Evolutionary conservation across 805 yeast species (phyloP).

Genomic region (Debaryomyces prosopidis): DNA sequence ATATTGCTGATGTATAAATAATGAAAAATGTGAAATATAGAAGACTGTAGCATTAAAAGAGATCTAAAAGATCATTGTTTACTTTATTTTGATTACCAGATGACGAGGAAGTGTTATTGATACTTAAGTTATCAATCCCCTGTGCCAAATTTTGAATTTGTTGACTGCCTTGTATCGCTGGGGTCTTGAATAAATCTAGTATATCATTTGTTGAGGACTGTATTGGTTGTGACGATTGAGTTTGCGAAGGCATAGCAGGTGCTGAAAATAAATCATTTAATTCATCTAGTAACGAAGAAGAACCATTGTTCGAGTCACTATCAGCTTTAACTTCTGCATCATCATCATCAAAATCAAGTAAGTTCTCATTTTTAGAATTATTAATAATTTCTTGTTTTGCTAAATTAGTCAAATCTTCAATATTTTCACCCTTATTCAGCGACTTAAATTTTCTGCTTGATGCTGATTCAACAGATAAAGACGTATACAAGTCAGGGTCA

Average conservation of each 20-base stretch:
- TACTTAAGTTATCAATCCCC: constrained; percentile 12
- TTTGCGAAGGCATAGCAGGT: constrained; percentile 23
- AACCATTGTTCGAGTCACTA: constrained; percentile 14
- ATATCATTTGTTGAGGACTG: constrained; percentile 40
- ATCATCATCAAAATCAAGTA: constrained; percentile 83
- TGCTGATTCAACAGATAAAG: constrained; percentile 9
- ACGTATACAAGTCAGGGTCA: constrained; percentile 39
- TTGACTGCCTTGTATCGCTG: constrained; percentile 11
- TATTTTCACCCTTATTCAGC: constrained; percentile 29
- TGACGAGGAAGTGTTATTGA: constrained; percentile 2
- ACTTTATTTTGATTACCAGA: constrained; percentile 6
- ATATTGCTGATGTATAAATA: constrained; percentile 4
- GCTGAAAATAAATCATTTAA: constrained; percentile 68
- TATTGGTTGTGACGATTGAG: constrained; percentile 12
- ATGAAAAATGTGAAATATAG: background rate
- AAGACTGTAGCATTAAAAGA: constrained; percentile 21
- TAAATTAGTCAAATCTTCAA: constrained; percentile 75
- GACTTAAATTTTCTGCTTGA: constrained; percentile 12
- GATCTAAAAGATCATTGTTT: constrained; percentile 38
- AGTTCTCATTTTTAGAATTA: constrained; percentile 69
- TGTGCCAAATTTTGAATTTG: constrained; percentile 7
- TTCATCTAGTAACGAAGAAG: constrained; percentile 60
- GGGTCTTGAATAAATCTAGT: constrained; percentile 41
- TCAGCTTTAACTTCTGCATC: constrained; percentile 23
- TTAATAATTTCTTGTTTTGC: constrained; percentile 75